phyloP scores from a whole-genome alignment of 345 rosid species.

The Anastatica hierochuntica region DNA sequence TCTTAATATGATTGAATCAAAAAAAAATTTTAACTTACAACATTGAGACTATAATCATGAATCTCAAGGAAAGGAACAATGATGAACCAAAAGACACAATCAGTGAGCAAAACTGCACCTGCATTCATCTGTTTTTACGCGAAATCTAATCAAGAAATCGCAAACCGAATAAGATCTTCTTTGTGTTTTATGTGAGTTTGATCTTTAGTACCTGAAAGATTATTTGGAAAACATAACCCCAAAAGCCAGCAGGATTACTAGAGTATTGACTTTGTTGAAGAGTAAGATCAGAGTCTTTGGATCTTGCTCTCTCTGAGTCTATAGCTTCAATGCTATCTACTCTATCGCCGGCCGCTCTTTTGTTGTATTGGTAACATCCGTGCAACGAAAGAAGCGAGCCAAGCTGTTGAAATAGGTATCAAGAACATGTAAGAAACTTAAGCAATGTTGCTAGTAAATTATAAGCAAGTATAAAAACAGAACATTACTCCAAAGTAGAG shows the following conservation, averaged over 20 bases:
- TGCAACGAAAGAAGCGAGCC: slow-evolving; percentile 61
- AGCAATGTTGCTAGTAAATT: not conserved
- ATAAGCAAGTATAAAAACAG: not conserved
- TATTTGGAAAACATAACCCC: slow-evolving; percentile 63
- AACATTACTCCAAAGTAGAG: slow-evolving; percentile 72
- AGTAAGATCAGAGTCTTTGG: slow-evolving; percentile 27
- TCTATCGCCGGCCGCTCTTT: slow-evolving; percentile 50
- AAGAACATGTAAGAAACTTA: slow-evolving; percentile 13
- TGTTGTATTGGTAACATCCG: slow-evolving; percentile 68
- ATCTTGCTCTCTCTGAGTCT: slow-evolving; percentile 59
- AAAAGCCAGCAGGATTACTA: slow-evolving; percentile 47
- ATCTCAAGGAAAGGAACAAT: slow-evolving; percentile 79
- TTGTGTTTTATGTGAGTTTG: not conserved
- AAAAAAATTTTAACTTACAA: slow-evolving; percentile 53
- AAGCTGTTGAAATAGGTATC: slow-evolving; percentile 33
- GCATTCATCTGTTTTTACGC: slow-evolving; percentile 68
- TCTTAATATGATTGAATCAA: not conserved
- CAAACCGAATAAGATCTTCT: not conserved
- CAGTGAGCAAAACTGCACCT: slow-evolving; percentile 96
- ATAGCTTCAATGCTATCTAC: slow-evolving; percentile 48
- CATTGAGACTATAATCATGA: slow-evolving; percentile 55
- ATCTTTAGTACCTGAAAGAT: slow-evolving; percentile 63
- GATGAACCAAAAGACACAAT: slow-evolving; percentile 88
- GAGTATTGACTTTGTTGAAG: slow-evolving; percentile 18
- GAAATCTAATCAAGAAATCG: slow-evolving; percentile 6